Evolutionary conservation across 768 basidiomycete species (phyloP).

Genomic region (Calocera viscosa): DNA sequence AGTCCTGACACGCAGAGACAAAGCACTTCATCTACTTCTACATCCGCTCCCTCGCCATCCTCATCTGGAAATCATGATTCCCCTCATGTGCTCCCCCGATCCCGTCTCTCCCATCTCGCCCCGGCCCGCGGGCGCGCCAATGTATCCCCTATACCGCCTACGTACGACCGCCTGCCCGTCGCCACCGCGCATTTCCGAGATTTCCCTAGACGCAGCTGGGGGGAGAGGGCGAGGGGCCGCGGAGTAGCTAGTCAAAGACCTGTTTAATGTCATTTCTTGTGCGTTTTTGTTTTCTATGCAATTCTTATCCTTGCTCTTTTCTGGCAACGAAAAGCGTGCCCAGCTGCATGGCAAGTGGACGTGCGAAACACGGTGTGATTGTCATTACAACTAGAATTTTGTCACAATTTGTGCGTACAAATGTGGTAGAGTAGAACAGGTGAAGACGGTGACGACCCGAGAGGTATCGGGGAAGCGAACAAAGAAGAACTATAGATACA

Average conservation of each 20-base stretch:
- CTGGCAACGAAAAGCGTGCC: too few species aligned
- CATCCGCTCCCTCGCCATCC: constrained; percentile 80
- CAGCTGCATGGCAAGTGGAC: too few species aligned
- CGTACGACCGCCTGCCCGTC: not conserved
- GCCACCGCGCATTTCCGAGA: not conserved
- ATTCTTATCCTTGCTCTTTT: too few species aligned
- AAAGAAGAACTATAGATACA: not conserved
- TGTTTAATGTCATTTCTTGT: not conserved
- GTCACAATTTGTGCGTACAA: not conserved
- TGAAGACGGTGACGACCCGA: too few species aligned
- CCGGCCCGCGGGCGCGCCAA: constrained; percentile 7
- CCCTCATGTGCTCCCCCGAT: not conserved
- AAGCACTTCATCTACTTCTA: constrained; percentile 99
- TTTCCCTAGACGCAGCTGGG: not conserved
- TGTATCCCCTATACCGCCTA: constrained; percentile 5
- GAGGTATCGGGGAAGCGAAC: too few species aligned
- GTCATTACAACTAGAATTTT: not conserved
- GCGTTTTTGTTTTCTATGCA: not conserved
- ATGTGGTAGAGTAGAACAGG: not conserved
- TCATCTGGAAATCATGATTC: constrained; percentile 79
- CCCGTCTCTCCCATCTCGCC: constrained; percentile 20
- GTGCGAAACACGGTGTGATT: not conserved
- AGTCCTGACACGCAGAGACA: too few species aligned
- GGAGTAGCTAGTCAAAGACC: too few species aligned
- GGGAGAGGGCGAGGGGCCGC: not conserved